Percentiles rank a stretch among this genome's conserved stretches.
These are phyloP conservation scores for Blastobotrys mokoenaii DNA, from an alignment of 805 yeast genomes.

Conservation along the genomic window DNA sequence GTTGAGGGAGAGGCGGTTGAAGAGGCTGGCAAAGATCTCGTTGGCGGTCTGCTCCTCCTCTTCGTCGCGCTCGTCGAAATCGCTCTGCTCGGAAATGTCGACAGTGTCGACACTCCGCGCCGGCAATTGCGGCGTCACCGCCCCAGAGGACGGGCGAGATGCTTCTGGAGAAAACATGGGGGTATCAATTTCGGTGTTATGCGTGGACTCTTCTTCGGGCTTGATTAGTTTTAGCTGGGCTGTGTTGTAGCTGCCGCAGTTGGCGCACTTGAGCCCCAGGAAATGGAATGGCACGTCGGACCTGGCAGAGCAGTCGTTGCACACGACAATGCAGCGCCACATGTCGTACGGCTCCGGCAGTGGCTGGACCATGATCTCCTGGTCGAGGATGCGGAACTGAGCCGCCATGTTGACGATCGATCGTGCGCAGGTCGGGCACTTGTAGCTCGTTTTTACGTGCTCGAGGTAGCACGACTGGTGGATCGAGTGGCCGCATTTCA, in stretches of 20 bases:
- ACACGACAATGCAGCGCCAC: conserved; percentile 66
- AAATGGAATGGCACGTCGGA: conserved; percentile 71
- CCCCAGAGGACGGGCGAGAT: too few relatives aligned
- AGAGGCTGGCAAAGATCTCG: too few relatives aligned
- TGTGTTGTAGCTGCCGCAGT: conserved; percentile 83
- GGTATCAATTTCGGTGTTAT: too few relatives aligned
- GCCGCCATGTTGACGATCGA: conserved; percentile 83
- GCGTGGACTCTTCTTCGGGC: conserved; percentile 58
- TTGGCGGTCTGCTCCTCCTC: too few relatives aligned
- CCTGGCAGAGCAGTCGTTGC: conserved; percentile 80
- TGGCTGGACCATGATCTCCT: conserved; percentile 66
- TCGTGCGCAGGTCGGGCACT: conserved; percentile 84
- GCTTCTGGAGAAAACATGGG: too few relatives aligned
- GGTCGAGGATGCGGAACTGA: conserved; percentile 77
- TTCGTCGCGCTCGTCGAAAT: too few relatives aligned
- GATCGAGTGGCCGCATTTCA: conserved; percentile 91
- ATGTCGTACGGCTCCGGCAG: conserved; percentile 70
- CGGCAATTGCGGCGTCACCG: too few relatives aligned
- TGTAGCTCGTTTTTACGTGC: conserved; percentile 72
- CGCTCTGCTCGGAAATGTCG: too few relatives aligned
- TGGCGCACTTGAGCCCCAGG: conserved; percentile 78
- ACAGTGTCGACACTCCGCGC: too few relatives aligned
- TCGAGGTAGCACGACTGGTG: conserved; percentile 80
- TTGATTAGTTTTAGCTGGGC: conserved; percentile 61
- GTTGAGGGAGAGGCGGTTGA: too few relatives aligned